These are phyloP conservation scores for Mangifera indica DNA, from an alignment of 345 rosid genomes.

Conservation along the genomic window DNA sequence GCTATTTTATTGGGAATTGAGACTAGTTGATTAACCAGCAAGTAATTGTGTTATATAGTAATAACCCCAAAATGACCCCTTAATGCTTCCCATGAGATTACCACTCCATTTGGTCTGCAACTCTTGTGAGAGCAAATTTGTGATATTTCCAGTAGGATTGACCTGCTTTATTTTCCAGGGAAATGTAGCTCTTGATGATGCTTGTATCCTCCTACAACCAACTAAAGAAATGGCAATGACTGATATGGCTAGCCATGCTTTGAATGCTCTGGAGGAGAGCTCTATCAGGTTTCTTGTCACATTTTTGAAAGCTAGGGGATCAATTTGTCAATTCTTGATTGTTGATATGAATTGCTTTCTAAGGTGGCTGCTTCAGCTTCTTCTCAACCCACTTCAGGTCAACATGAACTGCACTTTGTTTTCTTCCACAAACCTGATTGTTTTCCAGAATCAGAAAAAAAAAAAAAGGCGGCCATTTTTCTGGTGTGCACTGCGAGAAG, in stretches of 20 bases:
- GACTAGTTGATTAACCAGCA: background rate
- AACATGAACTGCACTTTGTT: constrained; percentile 77
- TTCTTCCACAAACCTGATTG: constrained; percentile 75
- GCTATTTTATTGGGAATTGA: background rate
- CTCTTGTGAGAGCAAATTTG: background rate
- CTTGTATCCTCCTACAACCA: constrained; percentile 79
- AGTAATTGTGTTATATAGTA: background rate
- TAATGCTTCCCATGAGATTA: background rate
- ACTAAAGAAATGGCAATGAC: constrained; percentile 70
- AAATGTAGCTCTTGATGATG: constrained; percentile 93
- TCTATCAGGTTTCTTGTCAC: constrained; percentile 61
- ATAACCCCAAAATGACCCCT: background rate
- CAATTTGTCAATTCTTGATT: constrained; percentile 20
- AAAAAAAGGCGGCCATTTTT: constrained; percentile 59
- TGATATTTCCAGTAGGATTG: background rate
- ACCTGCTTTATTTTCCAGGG: constrained; percentile 58
- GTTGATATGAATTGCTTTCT: constrained; percentile 69
- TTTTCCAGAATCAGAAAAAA: constrained; percentile 64
- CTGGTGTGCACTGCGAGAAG: constrained; percentile 74
- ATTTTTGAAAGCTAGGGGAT: no score
- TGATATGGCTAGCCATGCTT: constrained; percentile 80
- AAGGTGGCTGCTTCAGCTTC: constrained; percentile 51
- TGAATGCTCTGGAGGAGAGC: constrained; percentile 68
- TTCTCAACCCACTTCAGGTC: constrained; percentile 46
- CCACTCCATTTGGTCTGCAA: background rate